Base-by-base conservation (phyloP, 139 green algal genomes). In the Chlorella sp. region DNA sequence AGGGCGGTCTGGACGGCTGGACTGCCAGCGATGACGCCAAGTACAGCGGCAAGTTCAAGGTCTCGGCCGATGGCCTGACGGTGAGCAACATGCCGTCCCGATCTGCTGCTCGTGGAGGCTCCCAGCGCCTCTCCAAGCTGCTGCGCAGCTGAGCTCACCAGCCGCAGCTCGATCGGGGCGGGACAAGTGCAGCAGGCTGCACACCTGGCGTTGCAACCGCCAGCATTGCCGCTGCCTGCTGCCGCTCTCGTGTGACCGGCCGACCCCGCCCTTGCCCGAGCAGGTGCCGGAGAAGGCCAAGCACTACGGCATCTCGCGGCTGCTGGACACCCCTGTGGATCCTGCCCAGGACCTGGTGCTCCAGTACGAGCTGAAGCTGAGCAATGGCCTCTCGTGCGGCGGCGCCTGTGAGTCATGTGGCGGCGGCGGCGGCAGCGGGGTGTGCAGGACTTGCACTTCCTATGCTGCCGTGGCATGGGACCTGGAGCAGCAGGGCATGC, bases 311-410 rank as follows among this genome's bases (percentile, higher is more conserved):
- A 89, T 98, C 47, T 79, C 90, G 39, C 82, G 90, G 3, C 39
- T 81, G 32, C 83, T 98, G 20, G 74, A 83, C 17, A 60, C 90
- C 51, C 75, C 90, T 0, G 65, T 96, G 12, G 83, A 95, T 38
- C 91, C 90, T 0, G 74, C 89, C 17, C 60, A 92, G 13, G 91
- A 89, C 17, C 79, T 98, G 39, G 91, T 95, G 4, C 68, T 98
- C 20, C 83, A 88, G 84, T 98, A 97, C 78, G 96, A 99, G 56
- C 83, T 97, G 13, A 92, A 93, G 75, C 91, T 96, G 17, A 72
- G 83, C 12, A 87, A 95, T 16, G 90, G 89, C 17, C 76, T 95
- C 38, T 88, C 88, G 16, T 99, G 96, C 82, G 93, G 94, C 23
- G 96, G 96, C 57, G 94, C 92, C 9, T 99, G 51, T 60, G 15